Evolutionary conservation across 164 flowering plant genomes (phyloP), one percentile per base, ranked within the genome.

Genomic region (Saururus chinensis): DNA sequence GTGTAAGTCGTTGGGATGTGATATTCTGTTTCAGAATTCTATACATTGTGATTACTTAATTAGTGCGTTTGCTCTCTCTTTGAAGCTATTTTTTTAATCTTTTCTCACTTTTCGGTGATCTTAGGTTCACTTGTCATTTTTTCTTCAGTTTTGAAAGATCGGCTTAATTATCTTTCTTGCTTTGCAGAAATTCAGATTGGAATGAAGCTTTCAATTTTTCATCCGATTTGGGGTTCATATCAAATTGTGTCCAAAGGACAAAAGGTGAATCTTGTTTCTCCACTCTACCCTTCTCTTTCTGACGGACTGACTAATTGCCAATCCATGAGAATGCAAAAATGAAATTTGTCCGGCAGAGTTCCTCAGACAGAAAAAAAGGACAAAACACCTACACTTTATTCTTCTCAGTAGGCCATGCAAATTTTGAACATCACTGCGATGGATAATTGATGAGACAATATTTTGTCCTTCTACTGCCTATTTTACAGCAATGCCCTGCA

Each of bases 131-230:
- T 30, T 30, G 2, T 30, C 37, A 30, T 30, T 30, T 30, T 2
- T 30, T 30, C 37, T 2, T 30, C 6, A 30, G 37, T 30, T 30
- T 30, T 30, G 37, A 30, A 30, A 30, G 20, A n/a, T 53, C 0
- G 23, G 23, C 40, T n/a, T 63, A 51, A 9, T 10, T 51, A 26
- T 9, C 49, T 45, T 17, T 45, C 0, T 45, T 12, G 49, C 49
- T 45, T 10, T 45, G 58, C 77, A 93, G 98, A 59, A 68, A 86
- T 48, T 74, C 71, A 10, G 98, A 93, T 65, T 93, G 91, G 93
- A 65, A 88, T 62, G 76, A 63, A 0, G 89, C 98, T 19, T 93
- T 93, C 71, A 82, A 90, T 77, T 93, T 93, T 73, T 67, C 92
- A 4, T 66, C 76, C 35, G 69, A 82, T 63, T 42, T 75, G 37